Conservation (phyloP, 1,139 yeast genomes). For the Taiozyma onychis region DNA sequence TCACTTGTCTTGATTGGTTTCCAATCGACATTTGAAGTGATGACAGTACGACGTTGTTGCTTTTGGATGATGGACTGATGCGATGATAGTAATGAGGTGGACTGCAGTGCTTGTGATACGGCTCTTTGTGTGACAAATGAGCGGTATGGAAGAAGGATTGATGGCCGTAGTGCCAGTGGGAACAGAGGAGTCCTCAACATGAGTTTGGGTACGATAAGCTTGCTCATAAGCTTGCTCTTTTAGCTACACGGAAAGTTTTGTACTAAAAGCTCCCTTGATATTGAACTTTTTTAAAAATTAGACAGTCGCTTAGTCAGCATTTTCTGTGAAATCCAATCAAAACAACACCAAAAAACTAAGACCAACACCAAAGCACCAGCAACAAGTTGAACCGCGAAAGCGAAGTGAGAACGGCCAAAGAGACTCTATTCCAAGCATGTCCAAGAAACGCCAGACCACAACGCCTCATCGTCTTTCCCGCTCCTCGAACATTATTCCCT, state of each 20-base stretch:
- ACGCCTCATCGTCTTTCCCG: constrained; percentile 19
- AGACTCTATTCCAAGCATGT: constrained; percentile 2
- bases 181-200: neutral
- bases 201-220: too few relatives aligned
- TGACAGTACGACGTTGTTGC: constrained; percentile 10
- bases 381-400: neutral
- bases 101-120: neutral
- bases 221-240: too few relatives aligned
- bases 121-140: neutral
- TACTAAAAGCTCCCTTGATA: neutral
- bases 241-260: too few relatives aligned
- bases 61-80: neutral
- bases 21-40: constrained; percentile 79
- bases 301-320: neutral
- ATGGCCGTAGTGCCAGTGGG: neutral
- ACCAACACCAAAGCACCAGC: neutral
- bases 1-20: constrained; percentile 57
- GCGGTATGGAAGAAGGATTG: neutral
- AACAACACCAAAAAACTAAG: too few relatives aligned
- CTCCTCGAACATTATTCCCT: constrained; percentile 16
- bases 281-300: neutral
- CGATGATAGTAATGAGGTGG: neutral
- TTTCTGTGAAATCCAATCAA: too few relatives aligned
- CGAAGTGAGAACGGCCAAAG: too few relatives aligned
- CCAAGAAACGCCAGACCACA: constrained; percentile 11